These are phyloP conservation scores for Lasiodiplodia gonubiensis DNA, from an alignment of 2,329 filamentous ascomycete genomes.

Conservation along the genomic window DNA sequence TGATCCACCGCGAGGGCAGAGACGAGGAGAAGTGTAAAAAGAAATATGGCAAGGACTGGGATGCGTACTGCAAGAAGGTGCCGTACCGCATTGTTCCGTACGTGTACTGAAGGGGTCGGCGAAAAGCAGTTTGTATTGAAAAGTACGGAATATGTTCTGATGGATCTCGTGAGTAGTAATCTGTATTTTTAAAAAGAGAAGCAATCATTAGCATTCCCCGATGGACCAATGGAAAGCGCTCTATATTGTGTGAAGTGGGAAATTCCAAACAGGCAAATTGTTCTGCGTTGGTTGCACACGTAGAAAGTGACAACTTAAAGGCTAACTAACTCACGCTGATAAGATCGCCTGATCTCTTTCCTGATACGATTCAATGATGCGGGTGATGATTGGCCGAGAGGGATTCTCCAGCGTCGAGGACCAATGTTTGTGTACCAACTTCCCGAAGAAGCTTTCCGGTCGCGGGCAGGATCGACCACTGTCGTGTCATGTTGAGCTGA, in stretches of 20 bases:
- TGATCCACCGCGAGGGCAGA: constrained; percentile 83
- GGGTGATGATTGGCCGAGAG: constrained; percentile 7
- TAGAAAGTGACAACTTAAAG: background rate
- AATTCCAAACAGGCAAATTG: background rate
- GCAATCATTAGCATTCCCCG: background rate
- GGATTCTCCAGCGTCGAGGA: background rate
- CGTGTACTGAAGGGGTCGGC: constrained; percentile 72
- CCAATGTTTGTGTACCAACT: constrained; percentile 2
- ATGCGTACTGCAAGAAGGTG: constrained; percentile 83
- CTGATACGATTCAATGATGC: background rate
- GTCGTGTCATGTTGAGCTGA: constrained; percentile 14
- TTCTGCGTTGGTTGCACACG: background rate
- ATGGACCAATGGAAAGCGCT: background rate
- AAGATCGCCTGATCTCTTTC: background rate
- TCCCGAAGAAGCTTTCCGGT: constrained; percentile 10
- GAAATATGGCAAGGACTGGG: constrained; percentile 95
- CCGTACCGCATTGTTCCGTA: constrained; percentile 83
- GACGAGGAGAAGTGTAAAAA: constrained; percentile 89
- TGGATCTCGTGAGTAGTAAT: background rate
- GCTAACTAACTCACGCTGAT: background rate
- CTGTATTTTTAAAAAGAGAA: background rate
- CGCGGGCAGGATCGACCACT: background rate
- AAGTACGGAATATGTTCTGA: background rate
- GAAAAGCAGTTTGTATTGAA: background rate
- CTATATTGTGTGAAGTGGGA: background rate